Percentiles rank a stretch among this genome's conserved stretches.
Evolutionary conservation across 371 early-diverging fungal species (phyloP).

Genomic region (Saksenaea vasiformis): DNA sequence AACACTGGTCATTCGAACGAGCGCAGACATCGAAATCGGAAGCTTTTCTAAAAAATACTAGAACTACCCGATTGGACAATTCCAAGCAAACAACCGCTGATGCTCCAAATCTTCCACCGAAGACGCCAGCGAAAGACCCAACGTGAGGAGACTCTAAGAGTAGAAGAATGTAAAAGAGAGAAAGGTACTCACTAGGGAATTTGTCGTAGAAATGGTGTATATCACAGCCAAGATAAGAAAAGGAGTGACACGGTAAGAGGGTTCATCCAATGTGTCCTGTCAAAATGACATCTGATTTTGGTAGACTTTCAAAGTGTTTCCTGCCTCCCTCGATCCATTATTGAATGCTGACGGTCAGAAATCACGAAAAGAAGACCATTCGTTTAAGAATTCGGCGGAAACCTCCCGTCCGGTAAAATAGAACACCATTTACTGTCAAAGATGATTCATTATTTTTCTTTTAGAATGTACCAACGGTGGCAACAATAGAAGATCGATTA

Average conservation of each 20-base stretch:
- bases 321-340: too few species aligned
- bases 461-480: too few species aligned
- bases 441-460: background rate
- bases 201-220: background rate
- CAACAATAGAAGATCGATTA: slow-evolving; percentile 25
- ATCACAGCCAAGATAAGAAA: background rate
- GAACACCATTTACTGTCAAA: too few species aligned
- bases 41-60: background rate
- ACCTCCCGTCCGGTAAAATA: too few species aligned
- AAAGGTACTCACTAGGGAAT: background rate
- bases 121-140: background rate
- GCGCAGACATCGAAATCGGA: background rate
- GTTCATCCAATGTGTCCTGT: background rate
- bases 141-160: background rate
- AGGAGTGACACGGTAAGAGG: background rate
- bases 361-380: too few species aligned
- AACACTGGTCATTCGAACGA: background rate
- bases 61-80: background rate
- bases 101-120: background rate
- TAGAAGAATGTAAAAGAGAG: background rate
- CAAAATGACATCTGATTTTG: too few species aligned
- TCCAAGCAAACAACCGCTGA: background rate
- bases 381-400: too few species aligned
- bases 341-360: too few species aligned
- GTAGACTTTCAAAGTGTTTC: too few species aligned